Evolutionary conservation across 306 rosid species (phyloP).

Genomic region (apple (Malus domestica)): ASM211411v1 NC_041791.1:34685001-34685500

Average conservation of each 20-base stretch:
- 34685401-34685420: neutral
- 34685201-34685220: neutral
- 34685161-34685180: neutral
- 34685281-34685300: neutral
- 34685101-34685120: slow-evolving; percentile 13
- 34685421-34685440: neutral
- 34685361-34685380: neutral
- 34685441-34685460: neutral
- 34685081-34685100: slow-evolving; percentile 20
- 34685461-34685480: neutral
- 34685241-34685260: neutral
- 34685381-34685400: neutral
- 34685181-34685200: neutral
- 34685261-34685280: neutral
- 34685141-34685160: neutral
- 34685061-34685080: slow-evolving; percentile 51
- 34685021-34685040: slow-evolving; percentile 82
- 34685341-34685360: neutral
- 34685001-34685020: slow-evolving; percentile 75
- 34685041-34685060: slow-evolving; percentile 80
- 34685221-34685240: neutral
- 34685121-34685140: neutral
- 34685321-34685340: neutral
- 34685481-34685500: neutral
- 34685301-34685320: neutral